Evolutionary conservation across 192 early-diverging fungal species (phyloP), one percentile per base, ranked within the genome.

Genomic region (Helicostylum pulchrum): DNA sequence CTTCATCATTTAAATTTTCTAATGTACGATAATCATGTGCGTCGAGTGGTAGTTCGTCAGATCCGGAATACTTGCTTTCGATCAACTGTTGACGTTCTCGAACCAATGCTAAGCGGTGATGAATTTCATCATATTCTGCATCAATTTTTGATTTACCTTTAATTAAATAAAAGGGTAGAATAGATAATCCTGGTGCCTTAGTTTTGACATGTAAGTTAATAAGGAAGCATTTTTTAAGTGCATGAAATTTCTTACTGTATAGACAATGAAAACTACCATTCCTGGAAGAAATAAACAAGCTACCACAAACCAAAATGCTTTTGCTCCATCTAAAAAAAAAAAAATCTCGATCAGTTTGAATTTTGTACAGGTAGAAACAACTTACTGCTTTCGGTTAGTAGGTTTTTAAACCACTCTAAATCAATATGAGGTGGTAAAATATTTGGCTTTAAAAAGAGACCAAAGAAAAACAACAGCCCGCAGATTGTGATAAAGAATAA

Each of bases 381-480:
- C 71, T 71, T 80, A 82, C 80, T 57, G 31, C 79, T 74, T 50
- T 72, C 64, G 23, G 75, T 57, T 8, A 78, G 48, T 52, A 82
- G 68, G 42, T 74, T 70, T n/a, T 73, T 70, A 30, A 77, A 77
- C 78, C 78, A 86, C 14, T 77, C 80, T 21, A 78, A 57, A 65
- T 80, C 80, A 44, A 68, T 68, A 14, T 59, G 49, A 7, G 62
- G 62, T 23, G 64, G 64, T 19, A 74, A 55, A 0, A 68, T 43
- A 30, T 69, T 68, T 2, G 74, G 73, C 50, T 74, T 69, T 46
- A 82, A 55, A 52, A 86, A 76, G 36, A 86, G 52, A 32, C 80
- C 82, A 19, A 82, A 66, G 11, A 79, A 21, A 23, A 84, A 62
- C 23, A 84, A 57, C 10, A 70, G 58, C 21, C 61, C 26, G 17